Conservation (phyloP, 2,329 filamentous ascomycete species). For the Colletotrichum sp. region DNA sequence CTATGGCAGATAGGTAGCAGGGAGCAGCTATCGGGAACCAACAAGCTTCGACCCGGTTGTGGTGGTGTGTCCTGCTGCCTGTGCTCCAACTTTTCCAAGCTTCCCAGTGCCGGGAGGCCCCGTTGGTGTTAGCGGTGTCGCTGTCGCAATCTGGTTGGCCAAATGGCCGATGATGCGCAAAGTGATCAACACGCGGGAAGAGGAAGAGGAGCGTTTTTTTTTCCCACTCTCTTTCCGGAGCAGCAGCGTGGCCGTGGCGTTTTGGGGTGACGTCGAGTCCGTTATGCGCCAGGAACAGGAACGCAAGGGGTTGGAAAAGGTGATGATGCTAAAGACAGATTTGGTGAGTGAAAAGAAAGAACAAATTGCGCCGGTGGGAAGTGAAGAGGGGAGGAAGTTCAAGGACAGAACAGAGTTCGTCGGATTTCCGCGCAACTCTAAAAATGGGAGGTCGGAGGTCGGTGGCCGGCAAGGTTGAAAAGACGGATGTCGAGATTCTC, state of each 20-base stretch:
- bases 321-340: not conserved
- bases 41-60: constrained; percentile 5
- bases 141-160: not conserved
- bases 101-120: not conserved
- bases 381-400: not conserved
- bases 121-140: not conserved
- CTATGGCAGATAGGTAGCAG: not conserved
- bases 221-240: not conserved
- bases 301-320: not conserved
- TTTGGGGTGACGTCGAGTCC: constrained; percentile 2
- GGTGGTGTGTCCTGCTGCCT: not conserved
- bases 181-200: not conserved
- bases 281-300: constrained; percentile 4
- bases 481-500: not conserved
- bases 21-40: constrained; percentile 8
- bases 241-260: not conserved
- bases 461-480: not conserved
- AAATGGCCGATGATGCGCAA: not conserved
- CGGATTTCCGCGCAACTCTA: not conserved
- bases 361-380: not conserved
- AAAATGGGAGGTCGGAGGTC: not conserved
- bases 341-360: not conserved
- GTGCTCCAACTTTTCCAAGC: not conserved
- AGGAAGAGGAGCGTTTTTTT: not conserved
- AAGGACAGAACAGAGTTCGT: not conserved